Conservation (phyloP, 106 monocot species). For the Platanthera guangdongensis region DNA sequence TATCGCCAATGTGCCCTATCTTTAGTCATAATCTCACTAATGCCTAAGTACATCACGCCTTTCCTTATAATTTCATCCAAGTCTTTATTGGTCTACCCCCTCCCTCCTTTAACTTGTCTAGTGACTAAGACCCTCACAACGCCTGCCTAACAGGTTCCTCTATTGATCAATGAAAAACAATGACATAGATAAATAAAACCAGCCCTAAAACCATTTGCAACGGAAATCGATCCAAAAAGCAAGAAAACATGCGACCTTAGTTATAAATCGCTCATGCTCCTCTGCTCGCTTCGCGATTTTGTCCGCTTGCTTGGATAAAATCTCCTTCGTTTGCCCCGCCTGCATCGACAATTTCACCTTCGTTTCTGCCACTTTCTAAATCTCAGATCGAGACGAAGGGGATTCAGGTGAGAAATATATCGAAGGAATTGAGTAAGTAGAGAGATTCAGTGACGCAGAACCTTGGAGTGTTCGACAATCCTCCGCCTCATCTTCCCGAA, state of each 20-base stretch:
- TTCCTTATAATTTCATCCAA: no score
- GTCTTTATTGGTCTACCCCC: no score
- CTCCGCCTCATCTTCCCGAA: slow-evolving; percentile 16
- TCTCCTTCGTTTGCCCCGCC: slow-evolving; percentile 56
- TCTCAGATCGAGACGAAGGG: neutral
- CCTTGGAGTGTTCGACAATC: slow-evolving; percentile 41
- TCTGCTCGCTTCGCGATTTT: slow-evolving; percentile 93
- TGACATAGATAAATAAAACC: neutral
- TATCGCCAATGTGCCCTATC: no score
- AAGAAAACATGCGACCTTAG: slow-evolving; percentile 42
- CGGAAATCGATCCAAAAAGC: neutral
- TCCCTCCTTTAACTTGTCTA: no score
- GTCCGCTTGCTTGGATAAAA: slow-evolving; percentile 77
- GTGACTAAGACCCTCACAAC: no score
- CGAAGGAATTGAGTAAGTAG: neutral
- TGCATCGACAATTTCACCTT: slow-evolving; percentile 27
- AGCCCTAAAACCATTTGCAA: neutral
- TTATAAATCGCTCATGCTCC: slow-evolving; percentile 86
- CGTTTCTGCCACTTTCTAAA: slow-evolving; percentile 21
- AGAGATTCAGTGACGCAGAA: neutral
- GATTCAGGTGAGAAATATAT: neutral
- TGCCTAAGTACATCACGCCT: no score
- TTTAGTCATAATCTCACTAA: no score
- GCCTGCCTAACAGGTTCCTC: no score
- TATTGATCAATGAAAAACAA: neutral